phyloP scores from a whole-genome alignment of 192 early-diverging fungal species.

The Chytriomyces hyalinus region DNA sequence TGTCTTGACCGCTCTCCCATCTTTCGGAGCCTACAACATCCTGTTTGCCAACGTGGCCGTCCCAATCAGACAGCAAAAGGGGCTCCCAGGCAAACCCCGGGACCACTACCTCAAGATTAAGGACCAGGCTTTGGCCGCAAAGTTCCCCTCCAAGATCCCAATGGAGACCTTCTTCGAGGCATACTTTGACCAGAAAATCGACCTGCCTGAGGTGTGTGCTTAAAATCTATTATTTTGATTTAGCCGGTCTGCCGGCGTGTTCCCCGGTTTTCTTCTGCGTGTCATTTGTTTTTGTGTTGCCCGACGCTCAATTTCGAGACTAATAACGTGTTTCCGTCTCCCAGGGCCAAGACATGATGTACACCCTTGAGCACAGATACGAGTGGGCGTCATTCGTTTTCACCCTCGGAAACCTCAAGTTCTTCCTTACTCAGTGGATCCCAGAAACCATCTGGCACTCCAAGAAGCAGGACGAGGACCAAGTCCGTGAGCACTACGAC shows the following conservation, averaged over 20 bases:
- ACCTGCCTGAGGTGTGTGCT: constrained; percentile 67
- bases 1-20: constrained; percentile 68
- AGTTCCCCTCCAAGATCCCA: constrained; percentile 89
- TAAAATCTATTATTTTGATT: too few relatives aligned
- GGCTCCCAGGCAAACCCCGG: constrained; percentile 77
- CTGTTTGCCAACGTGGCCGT: constrained; percentile 69
- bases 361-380: constrained; percentile 87
- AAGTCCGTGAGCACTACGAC: constrained; percentile 98
- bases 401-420: constrained; percentile 83
- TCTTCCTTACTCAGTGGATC: constrained; percentile 95
- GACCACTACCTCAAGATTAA: constrained; percentile 92
- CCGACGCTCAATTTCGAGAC: too few relatives aligned
- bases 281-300: too few relatives aligned
- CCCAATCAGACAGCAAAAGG: constrained; percentile 63
- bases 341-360: constrained; percentile 73
- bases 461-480: constrained; percentile 95
- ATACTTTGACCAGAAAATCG: constrained; percentile 96
- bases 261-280: too few relatives aligned
- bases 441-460: constrained; percentile 97
- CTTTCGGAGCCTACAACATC: constrained; percentile 75
- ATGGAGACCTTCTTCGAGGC: constrained; percentile 98
- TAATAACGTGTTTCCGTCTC: neutral
- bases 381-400: constrained; percentile 94
- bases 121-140: constrained; percentile 73
- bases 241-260: too few relatives aligned